phyloP scores from a whole-genome alignment of 1,284 basidiomycete genomes.

The Omphalotus olearius region DNA sequence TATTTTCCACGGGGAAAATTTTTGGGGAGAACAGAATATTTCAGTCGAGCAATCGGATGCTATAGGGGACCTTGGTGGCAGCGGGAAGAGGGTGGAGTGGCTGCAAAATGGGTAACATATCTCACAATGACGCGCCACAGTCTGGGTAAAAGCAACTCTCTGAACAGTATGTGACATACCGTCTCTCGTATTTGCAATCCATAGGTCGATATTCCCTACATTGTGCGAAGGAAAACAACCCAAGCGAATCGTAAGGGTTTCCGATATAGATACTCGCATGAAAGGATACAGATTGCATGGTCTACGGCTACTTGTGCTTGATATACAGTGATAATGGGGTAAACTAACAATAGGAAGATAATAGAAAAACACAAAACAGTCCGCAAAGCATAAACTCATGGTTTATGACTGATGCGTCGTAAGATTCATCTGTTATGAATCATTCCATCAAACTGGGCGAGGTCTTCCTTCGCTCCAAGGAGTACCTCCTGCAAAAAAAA shows the following conservation, averaged over 20 bases:
- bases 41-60: constrained; percentile 24
- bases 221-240: background rate
- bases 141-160: constrained; percentile 27
- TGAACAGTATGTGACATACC: constrained; percentile 17
- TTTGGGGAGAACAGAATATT: constrained; percentile 26
- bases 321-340: background rate
- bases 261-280: too few relatives aligned
- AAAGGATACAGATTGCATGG: background rate
- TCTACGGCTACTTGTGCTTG: background rate
- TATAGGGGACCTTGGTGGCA: constrained; percentile 24
- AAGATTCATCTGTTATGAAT: background rate
- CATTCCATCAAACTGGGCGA: constrained; percentile 27
- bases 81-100: constrained; percentile 21
- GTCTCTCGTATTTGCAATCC: background rate
- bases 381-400: background rate
- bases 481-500: constrained; percentile 34
- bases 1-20: constrained; percentile 28
- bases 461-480: constrained; percentile 41
- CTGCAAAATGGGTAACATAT: constrained; percentile 16
- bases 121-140: constrained; percentile 14
- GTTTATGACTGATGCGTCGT: background rate
- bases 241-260: background rate
- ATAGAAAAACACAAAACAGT: background rate
- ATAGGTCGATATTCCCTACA: background rate
- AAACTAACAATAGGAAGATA: background rate